phyloP scores from a whole-genome alignment of 441 rosid species.

The Croton setiger region DNA sequence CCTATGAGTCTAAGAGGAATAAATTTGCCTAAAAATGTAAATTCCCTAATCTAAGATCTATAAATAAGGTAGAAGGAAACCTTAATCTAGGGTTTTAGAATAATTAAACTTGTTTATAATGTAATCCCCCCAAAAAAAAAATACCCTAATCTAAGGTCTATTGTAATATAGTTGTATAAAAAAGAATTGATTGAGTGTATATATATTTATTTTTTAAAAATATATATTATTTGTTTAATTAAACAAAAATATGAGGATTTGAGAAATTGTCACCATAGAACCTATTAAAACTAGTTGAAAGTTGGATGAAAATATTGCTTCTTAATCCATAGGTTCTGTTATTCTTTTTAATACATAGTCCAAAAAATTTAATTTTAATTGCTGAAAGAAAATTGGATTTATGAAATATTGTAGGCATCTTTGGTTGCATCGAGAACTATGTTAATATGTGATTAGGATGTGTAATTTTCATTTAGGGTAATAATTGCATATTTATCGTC shows the following conservation, averaged over 20 bases:
- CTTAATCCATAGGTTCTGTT: too few relatives aligned
- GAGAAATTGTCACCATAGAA: neutral
- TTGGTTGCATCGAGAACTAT: too few relatives aligned
- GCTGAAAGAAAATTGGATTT: too few relatives aligned
- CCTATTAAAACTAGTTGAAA: too few relatives aligned
- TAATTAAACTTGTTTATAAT: neutral
- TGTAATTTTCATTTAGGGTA: too few relatives aligned
- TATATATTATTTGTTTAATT: too few relatives aligned
- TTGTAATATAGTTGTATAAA: neutral
- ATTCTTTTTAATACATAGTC: too few relatives aligned
- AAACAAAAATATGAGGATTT: neutral
- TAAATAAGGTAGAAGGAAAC: neutral
- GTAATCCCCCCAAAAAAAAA: neutral
- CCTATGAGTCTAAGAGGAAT: neutral
- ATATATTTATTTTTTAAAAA: too few relatives aligned
- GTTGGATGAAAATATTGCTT: too few relatives aligned
- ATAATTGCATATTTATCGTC: neutral
- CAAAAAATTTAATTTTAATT: too few relatives aligned
- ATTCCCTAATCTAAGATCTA: conserved; percentile 6
- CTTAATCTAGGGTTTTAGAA: neutral
- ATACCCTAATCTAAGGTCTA: neutral
- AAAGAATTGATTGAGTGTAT: neutral
- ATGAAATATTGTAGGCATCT: too few relatives aligned
- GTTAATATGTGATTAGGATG: too few relatives aligned
- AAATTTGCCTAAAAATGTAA: neutral